These are phyloP conservation scores for Grosmannia clavigera DNA, from an alignment of 2,329 filamentous ascomycete species.

Conservation along the genomic window DNA sequence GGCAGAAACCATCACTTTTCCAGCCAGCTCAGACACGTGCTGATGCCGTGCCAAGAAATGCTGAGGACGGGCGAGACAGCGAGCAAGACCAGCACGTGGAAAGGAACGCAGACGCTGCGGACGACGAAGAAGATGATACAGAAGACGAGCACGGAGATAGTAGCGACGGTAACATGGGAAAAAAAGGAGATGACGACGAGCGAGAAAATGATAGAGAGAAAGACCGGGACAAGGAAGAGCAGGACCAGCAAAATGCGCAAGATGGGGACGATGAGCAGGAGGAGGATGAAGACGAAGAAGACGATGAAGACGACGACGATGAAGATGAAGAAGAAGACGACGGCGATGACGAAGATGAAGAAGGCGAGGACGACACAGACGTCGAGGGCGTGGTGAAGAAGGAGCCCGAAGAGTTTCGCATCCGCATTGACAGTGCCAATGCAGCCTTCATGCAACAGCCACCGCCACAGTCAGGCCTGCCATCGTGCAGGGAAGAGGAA, in stretches of 20 bases:
- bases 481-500: not conserved
- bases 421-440: not conserved
- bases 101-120: no score
- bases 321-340: not conserved
- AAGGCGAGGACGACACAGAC: not conserved
- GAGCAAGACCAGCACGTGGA: not conserved
- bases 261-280: not conserved
- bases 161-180: no score
- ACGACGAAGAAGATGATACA: no score
- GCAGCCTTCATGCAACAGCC: not conserved
- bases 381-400: not conserved
- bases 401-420: not conserved
- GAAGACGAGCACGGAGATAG: not conserved
- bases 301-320: not conserved
- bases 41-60: not conserved
- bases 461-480: not conserved
- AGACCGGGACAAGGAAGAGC: not conserved
- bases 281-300: not conserved
- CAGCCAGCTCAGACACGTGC: no score
- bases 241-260: not conserved
- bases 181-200: not conserved
- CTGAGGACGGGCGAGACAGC: not conserved
- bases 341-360: not conserved
- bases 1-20: not conserved
- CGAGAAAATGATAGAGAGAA: not conserved